phyloP scores from a whole-genome alignment of 2,329 filamentous ascomycete genomes.

The Microascus cirrosus region DNA sequence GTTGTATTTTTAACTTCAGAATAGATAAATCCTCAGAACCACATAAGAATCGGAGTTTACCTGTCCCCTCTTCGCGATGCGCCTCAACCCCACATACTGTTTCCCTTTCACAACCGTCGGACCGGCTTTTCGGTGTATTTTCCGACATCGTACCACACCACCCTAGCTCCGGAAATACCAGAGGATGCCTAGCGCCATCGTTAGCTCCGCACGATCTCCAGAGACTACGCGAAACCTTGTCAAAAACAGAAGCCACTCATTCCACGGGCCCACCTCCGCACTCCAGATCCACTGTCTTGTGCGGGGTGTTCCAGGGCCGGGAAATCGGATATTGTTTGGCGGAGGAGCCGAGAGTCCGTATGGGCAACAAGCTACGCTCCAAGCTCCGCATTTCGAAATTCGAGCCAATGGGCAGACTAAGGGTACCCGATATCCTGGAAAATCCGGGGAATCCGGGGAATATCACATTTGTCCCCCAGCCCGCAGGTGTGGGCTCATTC shows the following conservation, averaged over 20 bases:
- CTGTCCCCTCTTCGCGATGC: background rate
- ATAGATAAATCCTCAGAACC: background rate
- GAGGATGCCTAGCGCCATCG: background rate
- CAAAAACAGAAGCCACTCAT: background rate
- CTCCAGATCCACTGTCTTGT: background rate
- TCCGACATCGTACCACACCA: background rate
- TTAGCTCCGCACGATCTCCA: background rate
- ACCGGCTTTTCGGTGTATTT: background rate
- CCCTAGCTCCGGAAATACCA: background rate
- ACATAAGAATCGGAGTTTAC: background rate
- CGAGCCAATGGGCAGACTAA: background rate
- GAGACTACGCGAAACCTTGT: background rate
- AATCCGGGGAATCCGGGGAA: background rate
- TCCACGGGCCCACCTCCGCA: background rate
- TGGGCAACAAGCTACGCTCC: background rate
- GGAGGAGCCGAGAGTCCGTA: background rate
- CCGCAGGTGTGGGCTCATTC: background rate
- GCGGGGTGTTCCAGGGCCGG: background rate
- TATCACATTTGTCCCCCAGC: background rate
- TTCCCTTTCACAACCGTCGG: background rate
- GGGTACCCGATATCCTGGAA: background rate
- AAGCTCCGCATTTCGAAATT: background rate
- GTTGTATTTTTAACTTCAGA: background rate
- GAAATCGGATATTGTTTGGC: background rate
- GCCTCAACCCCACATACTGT: background rate